These are phyloP conservation scores for Linum trigynum DNA, from an alignment of 345 rosid species.

Conservation along the genomic window DNA sequence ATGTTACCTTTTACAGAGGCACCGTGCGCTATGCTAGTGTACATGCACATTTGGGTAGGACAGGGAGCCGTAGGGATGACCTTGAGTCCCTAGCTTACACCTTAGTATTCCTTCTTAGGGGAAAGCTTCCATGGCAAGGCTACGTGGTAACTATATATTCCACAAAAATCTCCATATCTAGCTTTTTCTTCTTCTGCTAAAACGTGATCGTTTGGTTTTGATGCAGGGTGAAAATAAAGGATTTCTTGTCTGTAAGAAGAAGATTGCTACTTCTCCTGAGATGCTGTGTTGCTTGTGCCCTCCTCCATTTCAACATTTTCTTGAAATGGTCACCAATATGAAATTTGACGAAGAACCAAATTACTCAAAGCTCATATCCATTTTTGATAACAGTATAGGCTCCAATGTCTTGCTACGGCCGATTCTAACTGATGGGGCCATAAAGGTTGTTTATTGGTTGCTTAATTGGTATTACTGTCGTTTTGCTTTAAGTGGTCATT, in stretches of 20 bases:
- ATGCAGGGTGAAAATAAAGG: slow-evolving; percentile 22
- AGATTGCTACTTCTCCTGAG: slow-evolving; percentile 20
- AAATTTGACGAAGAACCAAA: slow-evolving; percentile 23
- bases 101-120: slow-evolving; percentile 18
- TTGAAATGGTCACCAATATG: slow-evolving; percentile 18
- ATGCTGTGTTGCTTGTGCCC: slow-evolving; percentile 22
- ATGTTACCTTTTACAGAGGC: slow-evolving; percentile 15
- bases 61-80: slow-evolving; percentile 24
- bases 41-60: slow-evolving; percentile 26
- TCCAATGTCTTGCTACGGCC: slow-evolving; percentile 9
- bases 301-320: slow-evolving; percentile 18
- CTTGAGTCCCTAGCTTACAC: slow-evolving; percentile 23
- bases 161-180: background rate
- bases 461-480: background rate
- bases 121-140: slow-evolving; percentile 24
- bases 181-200: background rate
- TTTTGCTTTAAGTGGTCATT: background rate
- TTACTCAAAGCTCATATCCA: slow-evolving; percentile 15
- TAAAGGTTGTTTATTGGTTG: slow-evolving; percentile 12
- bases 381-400: slow-evolving; percentile 17
- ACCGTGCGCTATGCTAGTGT: slow-evolving; percentile 25
- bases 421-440: slow-evolving; percentile 20
- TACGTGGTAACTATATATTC: slow-evolving; percentile 7
- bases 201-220: background rate
- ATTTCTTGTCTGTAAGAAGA: slow-evolving; percentile 21